These are phyloP conservation scores for Diaporthe nobilis DNA, from an alignment of 2,329 filamentous ascomycete genomes.

Conservation along the genomic window DNA sequence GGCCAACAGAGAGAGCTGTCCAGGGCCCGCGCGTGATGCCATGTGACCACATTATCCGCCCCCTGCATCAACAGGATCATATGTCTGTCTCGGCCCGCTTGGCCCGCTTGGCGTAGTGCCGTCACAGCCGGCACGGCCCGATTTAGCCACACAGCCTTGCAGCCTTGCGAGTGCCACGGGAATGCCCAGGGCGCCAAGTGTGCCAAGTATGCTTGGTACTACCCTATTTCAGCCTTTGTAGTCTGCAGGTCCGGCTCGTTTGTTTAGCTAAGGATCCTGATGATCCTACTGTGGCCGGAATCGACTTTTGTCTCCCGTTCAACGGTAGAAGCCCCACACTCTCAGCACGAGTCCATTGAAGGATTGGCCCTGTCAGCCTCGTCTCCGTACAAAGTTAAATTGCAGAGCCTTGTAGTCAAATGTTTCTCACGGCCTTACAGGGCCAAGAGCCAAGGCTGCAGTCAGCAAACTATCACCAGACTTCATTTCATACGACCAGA, in stretches of 20 bases:
- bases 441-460: too few relatives aligned
- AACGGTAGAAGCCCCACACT: too few relatives aligned
- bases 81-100: background rate
- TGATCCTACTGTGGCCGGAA: background rate
- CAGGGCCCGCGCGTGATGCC: background rate
- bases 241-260: background rate
- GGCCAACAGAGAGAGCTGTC: background rate
- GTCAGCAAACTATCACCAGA: too few relatives aligned
- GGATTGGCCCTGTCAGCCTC: background rate
- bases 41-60: background rate
- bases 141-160: background rate
- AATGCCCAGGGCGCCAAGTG: background rate
- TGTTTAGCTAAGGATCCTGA: background rate
- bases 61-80: background rate
- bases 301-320: background rate
- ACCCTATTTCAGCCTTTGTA: background rate
- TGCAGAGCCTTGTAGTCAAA: too few relatives aligned
- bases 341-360: too few relatives aligned
- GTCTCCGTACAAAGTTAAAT: background rate
- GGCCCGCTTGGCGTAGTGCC: background rate
- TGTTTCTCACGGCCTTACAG: too few relatives aligned
- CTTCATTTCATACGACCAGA: background rate
- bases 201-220: background rate
- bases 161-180: too few relatives aligned
- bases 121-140: background rate